phyloP scores from a whole-genome alignment of 306 rosid genomes.

The Acacia acuminata region DNA sequence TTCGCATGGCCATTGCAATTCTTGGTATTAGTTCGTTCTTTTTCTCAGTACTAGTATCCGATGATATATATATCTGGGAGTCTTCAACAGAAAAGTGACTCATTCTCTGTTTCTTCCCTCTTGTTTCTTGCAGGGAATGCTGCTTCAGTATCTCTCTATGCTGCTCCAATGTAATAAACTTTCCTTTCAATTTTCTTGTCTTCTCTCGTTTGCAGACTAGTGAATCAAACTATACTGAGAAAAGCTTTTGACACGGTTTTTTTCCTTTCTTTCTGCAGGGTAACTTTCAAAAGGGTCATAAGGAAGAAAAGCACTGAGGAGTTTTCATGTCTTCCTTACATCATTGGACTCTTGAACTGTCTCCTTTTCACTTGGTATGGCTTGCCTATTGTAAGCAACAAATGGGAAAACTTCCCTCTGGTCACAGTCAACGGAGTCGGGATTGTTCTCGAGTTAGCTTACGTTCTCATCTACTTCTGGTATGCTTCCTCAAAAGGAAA shows the following conservation, averaged over 20 bases:
- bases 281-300: conserved; percentile 68
- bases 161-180: conserved; percentile 67
- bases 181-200: neutral
- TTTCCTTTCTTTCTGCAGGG: conserved; percentile 31
- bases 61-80: neutral
- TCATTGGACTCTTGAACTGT: conserved; percentile 63
- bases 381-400: conserved; percentile 64
- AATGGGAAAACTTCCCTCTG: conserved; percentile 73
- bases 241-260: neutral
- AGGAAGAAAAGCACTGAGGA: conserved; percentile 78
- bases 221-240: neutral
- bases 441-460: conserved; percentile 59
- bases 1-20: conserved; percentile 59
- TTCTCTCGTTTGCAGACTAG: neutral
- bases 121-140: conserved; percentile 62
- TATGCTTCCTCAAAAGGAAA: conserved; percentile 51
- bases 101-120: neutral
- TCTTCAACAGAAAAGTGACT: conserved; percentile 13
- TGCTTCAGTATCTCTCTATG: conserved; percentile 66
- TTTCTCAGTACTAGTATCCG: neutral
- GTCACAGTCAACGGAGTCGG: conserved; percentile 78
- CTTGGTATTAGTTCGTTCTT: conserved; percentile 51
- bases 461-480: conserved; percentile 64
- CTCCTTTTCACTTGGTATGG: conserved; percentile 82
- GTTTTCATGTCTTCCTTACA: conserved; percentile 81